Evolutionary conservation across 495 filamentous ascomycete genomes (phyloP).

Genomic region (Penicillium samsonianum): DNA sequence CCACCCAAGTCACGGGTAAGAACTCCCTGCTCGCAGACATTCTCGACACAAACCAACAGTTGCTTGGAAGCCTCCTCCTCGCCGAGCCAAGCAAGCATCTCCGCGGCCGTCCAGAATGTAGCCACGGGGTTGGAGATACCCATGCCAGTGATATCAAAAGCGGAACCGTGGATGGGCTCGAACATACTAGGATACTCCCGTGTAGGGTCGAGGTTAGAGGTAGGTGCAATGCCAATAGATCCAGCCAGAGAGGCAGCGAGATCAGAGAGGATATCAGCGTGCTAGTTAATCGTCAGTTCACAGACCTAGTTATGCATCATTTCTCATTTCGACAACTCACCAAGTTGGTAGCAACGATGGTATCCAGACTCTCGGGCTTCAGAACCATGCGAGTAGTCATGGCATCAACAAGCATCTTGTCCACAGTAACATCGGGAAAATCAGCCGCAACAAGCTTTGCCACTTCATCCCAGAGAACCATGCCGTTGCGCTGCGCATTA

Average conservation of each 20-base stretch:
- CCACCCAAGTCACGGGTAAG: constrained; percentile 65
- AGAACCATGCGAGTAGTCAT: constrained; percentile 60
- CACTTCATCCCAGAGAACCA: constrained; percentile 61
- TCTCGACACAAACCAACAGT: constrained; percentile 61
- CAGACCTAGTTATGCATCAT: background rate
- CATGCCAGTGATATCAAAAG: constrained; percentile 71
- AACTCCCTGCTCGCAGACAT: constrained; percentile 58
- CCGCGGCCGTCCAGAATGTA: constrained; percentile 67
- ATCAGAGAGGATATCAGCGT: constrained; percentile 60
- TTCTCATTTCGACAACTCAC: constrained; percentile 21
- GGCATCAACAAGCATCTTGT: constrained; percentile 63
- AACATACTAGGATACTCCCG: constrained; percentile 63
- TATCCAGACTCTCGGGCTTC: constrained; percentile 55
- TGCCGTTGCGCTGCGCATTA: constrained; percentile 58
- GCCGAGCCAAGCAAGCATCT: constrained; percentile 69
- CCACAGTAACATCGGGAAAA: constrained; percentile 54
- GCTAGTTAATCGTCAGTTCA: constrained; percentile 27
- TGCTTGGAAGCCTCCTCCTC: constrained; percentile 54
- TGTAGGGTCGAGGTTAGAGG: constrained; percentile 65
- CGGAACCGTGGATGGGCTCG: constrained; percentile 68
- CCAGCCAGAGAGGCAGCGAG: constrained; percentile 59
- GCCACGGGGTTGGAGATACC: constrained; percentile 72
- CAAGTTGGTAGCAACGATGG: constrained; percentile 58
- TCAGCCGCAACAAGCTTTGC: constrained; percentile 47
- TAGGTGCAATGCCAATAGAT: constrained; percentile 60